These are phyloP conservation scores for Xylaria sp. DNA, from an alignment of 2,329 filamentous ascomycete genomes.

Conservation along the genomic window DNA sequence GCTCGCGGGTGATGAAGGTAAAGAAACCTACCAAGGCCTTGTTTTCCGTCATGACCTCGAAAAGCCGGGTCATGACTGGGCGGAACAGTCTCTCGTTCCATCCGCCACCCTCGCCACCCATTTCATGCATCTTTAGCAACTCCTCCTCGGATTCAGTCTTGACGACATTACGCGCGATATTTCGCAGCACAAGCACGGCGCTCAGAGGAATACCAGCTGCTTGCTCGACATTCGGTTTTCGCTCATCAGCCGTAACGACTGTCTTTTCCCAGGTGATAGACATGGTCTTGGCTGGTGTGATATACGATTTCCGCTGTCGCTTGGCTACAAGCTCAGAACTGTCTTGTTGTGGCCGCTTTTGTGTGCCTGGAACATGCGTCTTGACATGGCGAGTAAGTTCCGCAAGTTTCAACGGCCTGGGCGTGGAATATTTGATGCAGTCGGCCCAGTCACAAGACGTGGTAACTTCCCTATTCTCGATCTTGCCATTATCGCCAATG, in stretches of 20 bases:
- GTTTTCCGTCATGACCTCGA: slow-evolving; percentile 78
- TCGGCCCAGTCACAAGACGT: slow-evolving; percentile 74
- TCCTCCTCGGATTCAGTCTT: slow-evolving; percentile 70
- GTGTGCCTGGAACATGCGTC: slow-evolving; percentile 68
- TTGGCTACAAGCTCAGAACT: slow-evolving; percentile 46
- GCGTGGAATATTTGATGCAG: slow-evolving; percentile 67
- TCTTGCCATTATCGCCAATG: slow-evolving; percentile 67
- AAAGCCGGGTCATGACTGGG: slow-evolving; percentile 71
- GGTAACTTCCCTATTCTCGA: slow-evolving; percentile 63
- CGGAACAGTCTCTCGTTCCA: slow-evolving; percentile 78
- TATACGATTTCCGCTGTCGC: slow-evolving; percentile 57
- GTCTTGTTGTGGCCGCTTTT: slow-evolving; percentile 48
- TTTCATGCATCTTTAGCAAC: slow-evolving; percentile 60
- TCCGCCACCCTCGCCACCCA: slow-evolving; percentile 62
- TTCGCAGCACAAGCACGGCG: slow-evolving; percentile 80
- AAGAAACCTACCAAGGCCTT: slow-evolving; percentile 63
- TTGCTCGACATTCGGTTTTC: slow-evolving; percentile 68
- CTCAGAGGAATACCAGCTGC: slow-evolving; percentile 83
- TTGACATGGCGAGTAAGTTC: slow-evolving; percentile 73
- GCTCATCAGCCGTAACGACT: slow-evolving; percentile 65
- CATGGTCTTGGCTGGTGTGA: slow-evolving; percentile 68
- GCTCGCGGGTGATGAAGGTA: background rate
- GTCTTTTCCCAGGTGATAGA: slow-evolving; percentile 67
- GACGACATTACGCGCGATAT: slow-evolving; percentile 75
- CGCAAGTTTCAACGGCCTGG: slow-evolving; percentile 59